Base-by-base conservation (phyloP, 2,329 filamentous ascomycete genomes). In the Clarireedia sp. region DNA sequence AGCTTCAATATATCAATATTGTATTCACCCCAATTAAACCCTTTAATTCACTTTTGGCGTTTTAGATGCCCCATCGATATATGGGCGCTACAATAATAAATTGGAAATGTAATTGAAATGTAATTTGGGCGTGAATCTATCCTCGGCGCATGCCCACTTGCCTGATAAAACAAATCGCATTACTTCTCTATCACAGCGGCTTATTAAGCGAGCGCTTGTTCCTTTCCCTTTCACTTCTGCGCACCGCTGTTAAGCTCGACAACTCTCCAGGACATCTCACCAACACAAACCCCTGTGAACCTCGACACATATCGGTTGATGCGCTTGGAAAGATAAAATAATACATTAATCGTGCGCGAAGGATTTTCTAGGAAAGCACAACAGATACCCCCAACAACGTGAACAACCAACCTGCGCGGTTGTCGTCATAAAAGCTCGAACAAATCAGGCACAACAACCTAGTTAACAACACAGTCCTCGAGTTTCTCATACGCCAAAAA, bases 381-480 rank as follows among this genome's bases (percentile, higher is more conserved):
- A 48, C 50, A 53, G 37, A 53, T 43, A 38, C 38, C 38, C 26
- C 23, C 45, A 40, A 26, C 17, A 43, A 23, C 16, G 40, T 52
- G 26, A 48, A 54, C 43, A 44, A 48, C 51, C 29, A 54, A 54
- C 44, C 51, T 19, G 51, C 51, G 51, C 51, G 51, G 29, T 54
- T 54, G 61, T 63, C 66, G 59, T 66, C 60, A 64, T 58, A 33
- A 55, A 51, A 60, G 58, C 55, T 55, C 51, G 55, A 64, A 59
- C 59, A 61, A 62, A 60, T 63, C 62, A 59, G 59, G 57, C 59
- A 53, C 62, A 58, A 58, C 59, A 51, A 48, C 44, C 14, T 48
- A 54, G 37, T 40, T 21, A 54, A 54, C 51, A 54, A 48, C 51
- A 51, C 29, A 37, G 43, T 40, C 23, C 29, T 50, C 51, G 16